These are phyloP conservation scores for Rhizophora apiculata DNA, from an alignment of 345 rosid genomes.

Conservation along the genomic window DNA sequence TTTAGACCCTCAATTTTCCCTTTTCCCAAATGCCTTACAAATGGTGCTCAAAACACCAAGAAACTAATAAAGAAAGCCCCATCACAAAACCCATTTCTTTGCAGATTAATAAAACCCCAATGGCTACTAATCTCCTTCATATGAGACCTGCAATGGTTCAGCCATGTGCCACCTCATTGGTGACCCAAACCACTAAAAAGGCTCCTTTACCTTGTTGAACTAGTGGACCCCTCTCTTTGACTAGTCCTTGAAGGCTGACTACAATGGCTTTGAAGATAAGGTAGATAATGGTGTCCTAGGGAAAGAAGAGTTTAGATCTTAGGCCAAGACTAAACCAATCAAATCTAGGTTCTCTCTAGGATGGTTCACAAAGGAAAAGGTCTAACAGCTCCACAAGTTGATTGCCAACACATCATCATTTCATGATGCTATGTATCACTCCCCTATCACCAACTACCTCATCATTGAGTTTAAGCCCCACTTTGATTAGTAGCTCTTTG, in stretches of 20 bases:
- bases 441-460: constrained; percentile 58
- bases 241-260: constrained; percentile 49
- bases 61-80: not conserved
- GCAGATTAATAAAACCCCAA: not conserved
- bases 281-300: no score
- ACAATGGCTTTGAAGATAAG: constrained; percentile 43
- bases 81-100: no score
- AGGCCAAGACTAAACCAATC: constrained; percentile 11
- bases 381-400: constrained; percentile 53
- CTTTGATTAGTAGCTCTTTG: constrained; percentile 17
- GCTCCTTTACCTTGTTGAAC: constrained; percentile 14
- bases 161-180: constrained; percentile 21
- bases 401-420: constrained; percentile 37
- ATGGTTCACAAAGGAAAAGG: constrained; percentile 57
- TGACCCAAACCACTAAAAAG: constrained; percentile 18
- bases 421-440: no score
- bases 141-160: constrained; percentile 20
- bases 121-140: no score
- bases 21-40: not conserved
- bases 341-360: constrained; percentile 40
- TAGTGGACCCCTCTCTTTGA: constrained; percentile 65
- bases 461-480: constrained; percentile 42
- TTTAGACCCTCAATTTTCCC: no score
- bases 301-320: constrained; percentile 2
- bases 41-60: no score